These are phyloP conservation scores for Yarrowia sp. DNA, from an alignment of 805 yeast genomes.

Conservation along the genomic window DNA sequence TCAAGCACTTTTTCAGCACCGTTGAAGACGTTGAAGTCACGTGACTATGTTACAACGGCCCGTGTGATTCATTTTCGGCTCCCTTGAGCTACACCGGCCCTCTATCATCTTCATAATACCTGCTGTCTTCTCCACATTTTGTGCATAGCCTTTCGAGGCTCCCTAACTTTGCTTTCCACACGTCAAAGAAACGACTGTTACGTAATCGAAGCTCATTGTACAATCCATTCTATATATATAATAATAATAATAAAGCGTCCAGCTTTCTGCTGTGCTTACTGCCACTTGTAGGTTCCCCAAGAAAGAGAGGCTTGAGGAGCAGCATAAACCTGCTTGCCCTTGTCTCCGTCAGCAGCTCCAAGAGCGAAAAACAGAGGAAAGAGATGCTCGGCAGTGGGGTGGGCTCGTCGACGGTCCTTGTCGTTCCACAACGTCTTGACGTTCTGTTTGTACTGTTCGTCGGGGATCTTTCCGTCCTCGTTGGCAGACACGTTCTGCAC, in stretches of 20 bases:
- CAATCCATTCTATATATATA: constrained; percentile 11
- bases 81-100: too few species aligned
- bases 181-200: too few species aligned
- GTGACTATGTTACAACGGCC: not conserved
- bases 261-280: not conserved
- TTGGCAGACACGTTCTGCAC: constrained; percentile 43
- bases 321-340: constrained; percentile 30
- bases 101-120: not conserved
- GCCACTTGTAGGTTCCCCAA: constrained; percentile 31
- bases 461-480: constrained; percentile 48
- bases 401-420: constrained; percentile 56
- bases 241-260: not conserved
- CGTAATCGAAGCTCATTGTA: not conserved
- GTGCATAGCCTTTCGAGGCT: constrained; percentile 12
- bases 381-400: constrained; percentile 80
- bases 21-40: not conserved
- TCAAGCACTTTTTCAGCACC: not conserved
- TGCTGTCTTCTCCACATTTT: not conserved
- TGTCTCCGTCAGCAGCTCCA: constrained; percentile 51
- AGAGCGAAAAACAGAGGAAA: constrained; percentile 70
- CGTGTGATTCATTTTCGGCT: too few species aligned
- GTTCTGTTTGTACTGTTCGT: constrained; percentile 50
- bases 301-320: constrained; percentile 18
- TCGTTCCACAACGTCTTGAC: constrained; percentile 52
- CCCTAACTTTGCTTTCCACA: constrained; percentile 2